Evolutionary conservation across 805 yeast genomes (phyloP), one percentile per base, ranked within the genome.

Genomic region (Candida jianshihensis): DNA sequence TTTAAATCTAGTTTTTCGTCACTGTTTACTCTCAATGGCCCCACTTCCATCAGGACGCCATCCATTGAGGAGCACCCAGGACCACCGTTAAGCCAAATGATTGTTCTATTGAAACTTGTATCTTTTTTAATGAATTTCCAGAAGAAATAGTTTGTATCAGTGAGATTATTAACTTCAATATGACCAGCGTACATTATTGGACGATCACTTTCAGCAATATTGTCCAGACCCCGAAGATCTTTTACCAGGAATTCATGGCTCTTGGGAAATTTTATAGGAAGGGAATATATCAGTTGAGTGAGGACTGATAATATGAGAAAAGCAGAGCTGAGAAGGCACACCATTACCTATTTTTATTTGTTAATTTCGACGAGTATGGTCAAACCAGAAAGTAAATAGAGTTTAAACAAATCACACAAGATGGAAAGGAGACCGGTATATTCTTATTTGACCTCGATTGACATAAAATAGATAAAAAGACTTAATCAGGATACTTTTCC

Each of bases 11-110:
- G 69, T 35, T 67, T 55, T 4, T 64, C 68, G 8, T 70, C 52
- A 0, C 54, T 46, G 26, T 26, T 61, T 15, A 87, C 70, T 36
- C 96, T 67, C 30, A 87, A 73, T 0, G 98, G 97, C 0, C 98
- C 98, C 4, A 79, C 63, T 57, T 92, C 98, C 75, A 89, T 75
- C 44, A 92, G 56, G 0, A 95, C 96, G 13, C 98, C 98, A 60
- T 92, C 98, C 92, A 90, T 78, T 1, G 97, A 88, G 2, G 96
- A 88, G 57, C 98, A 92, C 0, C 98, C 98, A 0, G 98, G 98
- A 0, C 98, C 98, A 27, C 98, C 98, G 57, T 92, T 92, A 17
- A 92, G 68, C 97, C 98, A 92, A 37, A 92, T 70, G 8, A 82
- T 70, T 17, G 83, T 67, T 43, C 68, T 69, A 45, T 68, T 44